Percentiles rank a stretch among this genome's conserved stretches.
These are phyloP conservation scores for Lithohypha guttulata DNA, from an alignment of 2,329 filamentous ascomycete genomes.

Conservation along the genomic window DNA sequence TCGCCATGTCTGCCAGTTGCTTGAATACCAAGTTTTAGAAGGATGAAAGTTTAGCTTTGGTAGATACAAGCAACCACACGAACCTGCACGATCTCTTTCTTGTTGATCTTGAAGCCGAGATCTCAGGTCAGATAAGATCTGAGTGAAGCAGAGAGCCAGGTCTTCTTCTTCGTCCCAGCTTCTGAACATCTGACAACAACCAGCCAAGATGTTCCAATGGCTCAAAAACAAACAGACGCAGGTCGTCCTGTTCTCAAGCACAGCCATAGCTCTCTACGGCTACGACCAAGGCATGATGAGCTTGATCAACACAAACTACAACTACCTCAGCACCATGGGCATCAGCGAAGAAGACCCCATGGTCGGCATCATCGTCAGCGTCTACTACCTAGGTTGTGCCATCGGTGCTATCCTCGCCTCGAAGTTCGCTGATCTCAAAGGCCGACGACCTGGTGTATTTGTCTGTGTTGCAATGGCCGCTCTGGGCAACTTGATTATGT, in stretches of 20 bases:
- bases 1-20: too few species aligned
- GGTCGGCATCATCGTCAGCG: constrained; percentile 49
- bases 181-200: too few species aligned
- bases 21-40: too few species aligned
- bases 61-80: too few species aligned
- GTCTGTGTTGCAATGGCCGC: constrained; percentile 43
- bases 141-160: too few species aligned
- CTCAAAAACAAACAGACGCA: constrained; percentile 32
- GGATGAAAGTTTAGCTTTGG: too few species aligned
- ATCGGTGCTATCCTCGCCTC: constrained; percentile 48
- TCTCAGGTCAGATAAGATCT: too few species aligned
- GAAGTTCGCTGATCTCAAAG: constrained; percentile 43
- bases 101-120: too few species aligned
- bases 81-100: too few species aligned
- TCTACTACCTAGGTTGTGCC: constrained; percentile 54
- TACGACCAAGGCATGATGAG: constrained; percentile 43
- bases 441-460: constrained; percentile 47
- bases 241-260: constrained; percentile 43
- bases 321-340: constrained; percentile 49
- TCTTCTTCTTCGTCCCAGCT: too few species aligned
- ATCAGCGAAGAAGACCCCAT: constrained; percentile 41
- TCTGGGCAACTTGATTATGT: constrained; percentile 51
- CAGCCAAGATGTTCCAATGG: constrained; percentile 18
- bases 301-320: constrained; percentile 44
- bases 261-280: constrained; percentile 45